Evolutionary conservation across 2,329 filamentous ascomycete genomes (phyloP).

Genomic region (Aspergillus amoenus): DNA sequence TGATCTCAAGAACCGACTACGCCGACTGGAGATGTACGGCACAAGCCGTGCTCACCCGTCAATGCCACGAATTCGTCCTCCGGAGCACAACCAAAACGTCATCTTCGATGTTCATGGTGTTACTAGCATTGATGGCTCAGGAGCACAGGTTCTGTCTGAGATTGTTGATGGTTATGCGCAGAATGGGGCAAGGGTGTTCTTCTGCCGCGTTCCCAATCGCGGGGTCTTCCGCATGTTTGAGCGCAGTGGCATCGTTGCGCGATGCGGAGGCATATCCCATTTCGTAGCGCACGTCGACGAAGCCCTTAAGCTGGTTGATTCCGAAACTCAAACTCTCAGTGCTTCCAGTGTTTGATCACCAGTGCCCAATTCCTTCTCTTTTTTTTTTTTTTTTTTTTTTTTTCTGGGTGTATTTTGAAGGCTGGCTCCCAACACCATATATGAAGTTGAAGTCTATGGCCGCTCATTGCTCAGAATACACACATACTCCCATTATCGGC

Average conservation of each 20-base stretch:
- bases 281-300: constrained; percentile 84
- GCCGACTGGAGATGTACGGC: constrained; percentile 87
- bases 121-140: constrained; percentile 88
- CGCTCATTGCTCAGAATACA: not conserved
- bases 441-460: not conserved
- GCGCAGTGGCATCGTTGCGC: constrained; percentile 78
- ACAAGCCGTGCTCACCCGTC: constrained; percentile 81
- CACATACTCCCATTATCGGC: not conserved
- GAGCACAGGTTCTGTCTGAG: constrained; percentile 85
- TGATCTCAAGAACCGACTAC: constrained; percentile 78
- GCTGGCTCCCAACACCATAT: not conserved
- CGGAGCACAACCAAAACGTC: constrained; percentile 85
- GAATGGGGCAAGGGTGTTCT: constrained; percentile 62
- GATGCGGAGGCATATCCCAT: constrained; percentile 72
- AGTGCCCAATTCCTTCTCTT: not conserved
- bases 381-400: too few relatives aligned
- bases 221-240: constrained; percentile 72
- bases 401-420: not conserved
- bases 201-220: constrained; percentile 54
- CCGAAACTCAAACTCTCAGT: constrained; percentile 50
- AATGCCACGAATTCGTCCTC: constrained; percentile 71
- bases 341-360: not conserved
- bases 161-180: constrained; percentile 81
- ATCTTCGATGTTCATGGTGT: constrained; percentile 99
- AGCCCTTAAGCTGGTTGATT: constrained; percentile 77